Evolutionary conservation across 2,329 filamentous ascomycete species (phyloP).

Genomic region (Fusarium pininemorale): DNA sequence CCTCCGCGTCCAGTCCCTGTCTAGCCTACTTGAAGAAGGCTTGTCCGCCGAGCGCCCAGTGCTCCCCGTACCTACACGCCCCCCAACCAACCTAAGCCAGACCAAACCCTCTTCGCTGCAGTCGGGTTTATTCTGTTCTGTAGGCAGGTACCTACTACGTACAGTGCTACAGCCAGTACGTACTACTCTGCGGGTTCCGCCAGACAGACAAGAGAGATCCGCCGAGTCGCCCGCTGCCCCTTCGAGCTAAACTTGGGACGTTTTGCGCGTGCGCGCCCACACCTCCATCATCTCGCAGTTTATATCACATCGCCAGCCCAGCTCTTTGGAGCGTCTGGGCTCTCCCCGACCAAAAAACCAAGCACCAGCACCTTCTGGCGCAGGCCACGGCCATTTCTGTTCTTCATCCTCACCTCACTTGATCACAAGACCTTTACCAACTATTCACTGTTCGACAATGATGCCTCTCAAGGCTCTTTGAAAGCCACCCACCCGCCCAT

Average conservation of each 20-base stretch:
- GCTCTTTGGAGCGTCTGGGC: slow-evolving; percentile 39
- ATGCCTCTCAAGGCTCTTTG: slow-evolving; percentile 41
- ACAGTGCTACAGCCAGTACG: slow-evolving; percentile 12
- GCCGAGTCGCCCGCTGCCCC: slow-evolving; percentile 39
- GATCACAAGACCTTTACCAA: slow-evolving; percentile 6
- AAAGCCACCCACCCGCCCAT: slow-evolving; percentile 37
- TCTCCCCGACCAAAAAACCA: slow-evolving; percentile 35
- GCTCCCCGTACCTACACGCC: slow-evolving; percentile 33
- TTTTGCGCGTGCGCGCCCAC: slow-evolving; percentile 42
- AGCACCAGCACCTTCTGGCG: slow-evolving; percentile 37
- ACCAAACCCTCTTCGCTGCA: slow-evolving; percentile 19
- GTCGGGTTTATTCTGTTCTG: background rate
- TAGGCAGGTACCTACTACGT: background rate
- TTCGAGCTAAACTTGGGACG: slow-evolving; percentile 40
- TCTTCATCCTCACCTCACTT: slow-evolving; percentile 5
- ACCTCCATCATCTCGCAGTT: slow-evolving; percentile 42
- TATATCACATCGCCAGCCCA: slow-evolving; percentile 43
- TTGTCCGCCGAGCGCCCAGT: slow-evolving; percentile 37
- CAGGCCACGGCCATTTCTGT: slow-evolving; percentile 28
- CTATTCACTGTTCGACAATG: slow-evolving; percentile 30
- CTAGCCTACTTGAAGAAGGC: slow-evolving; percentile 31
- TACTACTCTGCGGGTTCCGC: slow-evolving; percentile 24
- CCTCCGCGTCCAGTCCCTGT: slow-evolving; percentile 35
- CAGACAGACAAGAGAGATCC: slow-evolving; percentile 22
- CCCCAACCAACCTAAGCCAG: slow-evolving; percentile 3